A percentile compares a stretch with the other conserved stretches of the same genome.
Conservation (phyloP, 768 basidiomycete genomes). For the Auricularia sp. region DNA sequence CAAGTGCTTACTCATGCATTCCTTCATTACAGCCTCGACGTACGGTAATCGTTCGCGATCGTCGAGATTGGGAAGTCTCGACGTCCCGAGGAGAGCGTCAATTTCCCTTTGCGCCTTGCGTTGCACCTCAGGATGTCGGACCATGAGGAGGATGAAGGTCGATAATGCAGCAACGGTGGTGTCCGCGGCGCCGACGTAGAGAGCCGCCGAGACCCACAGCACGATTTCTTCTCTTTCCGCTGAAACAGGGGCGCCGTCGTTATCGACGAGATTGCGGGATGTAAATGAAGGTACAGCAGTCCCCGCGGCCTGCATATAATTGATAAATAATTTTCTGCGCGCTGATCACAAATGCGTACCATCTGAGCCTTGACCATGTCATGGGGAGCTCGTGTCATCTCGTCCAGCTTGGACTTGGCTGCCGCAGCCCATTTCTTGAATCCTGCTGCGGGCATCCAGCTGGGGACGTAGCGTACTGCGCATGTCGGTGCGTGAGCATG, state of each 20-base stretch:
- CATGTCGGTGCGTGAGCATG: neutral
- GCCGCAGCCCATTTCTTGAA: constrained; percentile 10
- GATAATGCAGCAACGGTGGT: constrained; percentile 11
- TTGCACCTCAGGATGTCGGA: constrained; percentile 15
- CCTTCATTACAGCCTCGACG: constrained; percentile 15
- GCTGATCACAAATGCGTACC: constrained; percentile 3
- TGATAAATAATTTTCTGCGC: neutral
- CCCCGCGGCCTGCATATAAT: neutral
- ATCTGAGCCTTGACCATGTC: constrained; percentile 13
- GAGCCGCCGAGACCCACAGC: constrained; percentile 11
- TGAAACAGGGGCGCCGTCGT: neutral
- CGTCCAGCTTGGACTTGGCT: constrained; percentile 6
- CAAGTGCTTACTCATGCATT: constrained; percentile 11
- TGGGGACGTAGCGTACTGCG: constrained; percentile 12
- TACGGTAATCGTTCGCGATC: constrained; percentile 16
- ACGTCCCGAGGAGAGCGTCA: constrained; percentile 13
- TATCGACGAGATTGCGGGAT: neutral
- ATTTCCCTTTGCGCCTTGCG: constrained; percentile 17
- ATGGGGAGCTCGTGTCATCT: constrained; percentile 9
- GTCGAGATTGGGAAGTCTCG: constrained; percentile 12
- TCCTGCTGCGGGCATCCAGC: constrained; percentile 15
- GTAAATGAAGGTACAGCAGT: neutral
- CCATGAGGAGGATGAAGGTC: constrained; percentile 14
- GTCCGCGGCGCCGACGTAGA: constrained; percentile 14
- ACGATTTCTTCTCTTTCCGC: constrained; percentile 4